Conservation (phyloP, 2,329 filamentous ascomycete genomes). For the Alternaria atra region DNA sequence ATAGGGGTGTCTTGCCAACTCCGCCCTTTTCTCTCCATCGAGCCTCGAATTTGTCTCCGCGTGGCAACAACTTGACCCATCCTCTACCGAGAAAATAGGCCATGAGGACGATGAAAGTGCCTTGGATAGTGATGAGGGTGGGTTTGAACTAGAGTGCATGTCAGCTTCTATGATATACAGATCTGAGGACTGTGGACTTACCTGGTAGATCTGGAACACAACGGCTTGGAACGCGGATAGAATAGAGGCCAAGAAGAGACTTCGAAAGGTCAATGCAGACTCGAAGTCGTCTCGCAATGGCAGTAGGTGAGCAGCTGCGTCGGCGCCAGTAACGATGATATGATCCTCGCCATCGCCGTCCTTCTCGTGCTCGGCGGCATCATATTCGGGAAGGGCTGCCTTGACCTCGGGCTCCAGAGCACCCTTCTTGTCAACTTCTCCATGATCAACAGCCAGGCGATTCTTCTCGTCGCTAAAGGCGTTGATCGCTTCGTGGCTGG, state of each 20-base stretch:
- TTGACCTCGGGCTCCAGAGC: conserved; percentile 21
- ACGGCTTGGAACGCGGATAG: conserved; percentile 25
- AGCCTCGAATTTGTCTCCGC: conserved; percentile 25
- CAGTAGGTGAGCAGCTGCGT: conserved; percentile 25
- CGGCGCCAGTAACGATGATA: conserved; percentile 25
- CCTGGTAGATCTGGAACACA: conserved; percentile 26
- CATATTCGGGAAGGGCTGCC: conserved; percentile 17
- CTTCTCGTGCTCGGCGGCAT: conserved; percentile 13
- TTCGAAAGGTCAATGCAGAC: conserved; percentile 20
- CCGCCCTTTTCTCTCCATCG: conserved; percentile 23
- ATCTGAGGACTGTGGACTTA: not conserved
- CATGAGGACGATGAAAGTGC: conserved; percentile 27
- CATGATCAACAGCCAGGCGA: conserved; percentile 11
- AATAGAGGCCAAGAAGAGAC: conserved; percentile 19
- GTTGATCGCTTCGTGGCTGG: conserved; percentile 21
- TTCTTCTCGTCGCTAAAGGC: conserved; percentile 23
- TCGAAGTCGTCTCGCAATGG: conserved; percentile 23
- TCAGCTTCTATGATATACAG: not conserved
- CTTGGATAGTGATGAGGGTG: conserved; percentile 23
- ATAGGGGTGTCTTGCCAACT: conserved; percentile 15
- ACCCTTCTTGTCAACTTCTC: conserved; percentile 13
- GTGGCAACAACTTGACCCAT: conserved; percentile 22
- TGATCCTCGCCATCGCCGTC: not conserved
- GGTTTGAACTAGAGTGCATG: conserved; percentile 20
- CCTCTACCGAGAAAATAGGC: conserved; percentile 24